Percentiles rank a stretch among this genome's conserved stretches.
phyloP scores from a whole-genome alignment of 495 filamentous ascomycete genomes.

The Hyaloscypha bicolor region DNA sequence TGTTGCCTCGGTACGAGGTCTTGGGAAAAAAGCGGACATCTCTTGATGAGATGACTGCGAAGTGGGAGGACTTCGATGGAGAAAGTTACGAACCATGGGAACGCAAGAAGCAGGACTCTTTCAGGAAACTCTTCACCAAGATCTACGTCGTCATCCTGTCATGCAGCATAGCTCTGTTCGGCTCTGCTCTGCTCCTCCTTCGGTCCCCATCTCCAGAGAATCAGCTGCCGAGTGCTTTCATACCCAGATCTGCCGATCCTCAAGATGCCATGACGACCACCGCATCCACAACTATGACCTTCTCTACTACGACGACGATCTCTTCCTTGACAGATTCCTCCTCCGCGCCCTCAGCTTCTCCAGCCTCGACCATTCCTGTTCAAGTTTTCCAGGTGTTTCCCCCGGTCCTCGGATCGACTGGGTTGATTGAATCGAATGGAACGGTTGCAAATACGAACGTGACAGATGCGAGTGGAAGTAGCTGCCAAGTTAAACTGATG shows the following conservation, averaged over 20 bases:
- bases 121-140: too few relatives aligned
- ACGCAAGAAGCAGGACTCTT: too few relatives aligned
- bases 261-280: not conserved
- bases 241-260: not conserved
- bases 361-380: constrained; percentile 32
- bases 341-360: not conserved
- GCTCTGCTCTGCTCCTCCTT: too few relatives aligned
- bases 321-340: constrained; percentile 7
- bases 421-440: not conserved
- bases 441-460: not conserved
- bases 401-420: constrained; percentile 52
- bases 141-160: too few relatives aligned
- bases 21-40: too few relatives aligned
- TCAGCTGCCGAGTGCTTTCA: too few relatives aligned
- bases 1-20: too few relatives aligned
- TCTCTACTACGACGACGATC: not conserved
- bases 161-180: too few relatives aligned
- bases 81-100: too few relatives aligned
- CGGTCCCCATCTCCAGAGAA: too few relatives aligned
- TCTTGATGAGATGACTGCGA: too few relatives aligned
- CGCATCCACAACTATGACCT: not conserved
- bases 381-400: constrained; percentile 70
- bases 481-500: not conserved
- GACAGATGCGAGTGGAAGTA: not conserved
- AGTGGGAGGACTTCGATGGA: too few relatives aligned